Conservation (phyloP, 352 stramenopile genomes). For the Globisporangium abappressorium region DNA sequence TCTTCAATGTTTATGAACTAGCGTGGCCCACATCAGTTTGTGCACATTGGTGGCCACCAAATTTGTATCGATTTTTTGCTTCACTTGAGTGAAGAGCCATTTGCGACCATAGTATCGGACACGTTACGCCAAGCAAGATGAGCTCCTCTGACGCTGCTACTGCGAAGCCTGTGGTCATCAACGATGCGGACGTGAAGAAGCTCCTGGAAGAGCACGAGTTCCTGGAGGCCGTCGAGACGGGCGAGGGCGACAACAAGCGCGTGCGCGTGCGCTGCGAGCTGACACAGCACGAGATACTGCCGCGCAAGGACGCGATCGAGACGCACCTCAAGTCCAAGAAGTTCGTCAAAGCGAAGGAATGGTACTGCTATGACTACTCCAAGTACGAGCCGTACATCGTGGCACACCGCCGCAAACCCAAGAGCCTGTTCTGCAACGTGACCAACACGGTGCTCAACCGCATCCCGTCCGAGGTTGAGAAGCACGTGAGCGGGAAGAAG, state of each 20-base stretch:
- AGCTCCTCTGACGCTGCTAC: neutral
- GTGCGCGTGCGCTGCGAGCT: slow-evolving; percentile 67
- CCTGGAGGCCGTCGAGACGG: slow-evolving; percentile 48
- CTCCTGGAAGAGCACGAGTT: slow-evolving; percentile 50
- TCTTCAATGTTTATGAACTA: neutral
- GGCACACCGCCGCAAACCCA: slow-evolving; percentile 73
- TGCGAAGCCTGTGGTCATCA: slow-evolving; percentile 28
- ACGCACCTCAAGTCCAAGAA: slow-evolving; percentile 75
- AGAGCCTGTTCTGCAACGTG: slow-evolving; percentile 88
- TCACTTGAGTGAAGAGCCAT: neutral
- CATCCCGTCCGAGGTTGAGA: slow-evolving; percentile 87
- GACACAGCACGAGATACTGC: slow-evolving; percentile 80
- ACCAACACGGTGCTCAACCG: slow-evolving; percentile 85
- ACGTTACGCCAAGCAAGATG: neutral
- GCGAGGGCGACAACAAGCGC: slow-evolving; percentile 41
- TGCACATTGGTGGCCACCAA: neutral
- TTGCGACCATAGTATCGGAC: neutral
- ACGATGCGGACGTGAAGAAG: slow-evolving; percentile 30
- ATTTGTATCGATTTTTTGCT: neutral
- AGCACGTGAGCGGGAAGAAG: slow-evolving; percentile 86
- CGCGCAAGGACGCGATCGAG: slow-evolving; percentile 53
- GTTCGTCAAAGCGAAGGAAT: slow-evolving; percentile 77
- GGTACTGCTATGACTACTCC: slow-evolving; percentile 89
- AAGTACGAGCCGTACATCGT: slow-evolving; percentile 92
- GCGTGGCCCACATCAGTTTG: neutral